Conservation (phyloP, 208 protist species). For the Hexamita inflata region DNA sequence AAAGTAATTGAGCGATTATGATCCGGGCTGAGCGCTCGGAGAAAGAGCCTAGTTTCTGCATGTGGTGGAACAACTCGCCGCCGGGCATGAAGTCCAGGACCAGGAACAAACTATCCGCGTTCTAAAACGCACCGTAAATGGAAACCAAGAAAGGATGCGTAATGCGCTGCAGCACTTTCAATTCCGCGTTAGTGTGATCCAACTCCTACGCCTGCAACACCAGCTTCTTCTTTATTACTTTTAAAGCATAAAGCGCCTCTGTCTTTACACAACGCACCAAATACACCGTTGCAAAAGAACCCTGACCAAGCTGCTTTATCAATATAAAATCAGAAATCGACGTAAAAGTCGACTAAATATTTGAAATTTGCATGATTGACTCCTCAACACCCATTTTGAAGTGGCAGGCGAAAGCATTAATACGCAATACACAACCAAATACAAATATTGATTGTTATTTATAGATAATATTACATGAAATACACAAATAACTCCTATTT, state of each 20-base stretch:
- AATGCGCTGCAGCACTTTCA: conserved; percentile 39
- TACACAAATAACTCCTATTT: no score
- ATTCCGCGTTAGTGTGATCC: conserved; percentile 46
- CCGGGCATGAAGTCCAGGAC: conserved; percentile 57
- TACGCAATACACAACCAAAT: no score
- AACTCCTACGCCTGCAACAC: conserved; percentile 44
- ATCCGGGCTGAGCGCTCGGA: conserved; percentile 29
- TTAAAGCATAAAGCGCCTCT: conserved; percentile 42
- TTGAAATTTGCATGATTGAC: no score
- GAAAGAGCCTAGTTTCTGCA: conserved; percentile 39
- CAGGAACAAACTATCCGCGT: conserved; percentile 45
- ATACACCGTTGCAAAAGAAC: conserved; percentile 24
- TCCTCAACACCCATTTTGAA: no score
- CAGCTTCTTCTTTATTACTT: conserved; percentile 49
- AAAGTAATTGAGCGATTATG: conserved; percentile 45
- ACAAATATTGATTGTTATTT: no score
- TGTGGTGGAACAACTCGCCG: conserved; percentile 53
- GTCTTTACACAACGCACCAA: background rate
- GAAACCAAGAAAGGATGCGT: conserved; percentile 51
- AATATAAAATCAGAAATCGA: background rate
- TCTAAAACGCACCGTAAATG: conserved; percentile 47
- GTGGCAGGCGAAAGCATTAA: no score
- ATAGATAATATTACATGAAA: no score
- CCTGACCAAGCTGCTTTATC: background rate
- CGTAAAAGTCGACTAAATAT: background rate